Evolutionary conservation across 2,329 filamentous ascomycete genomes (phyloP).

Genomic region (Colletotrichum ledebouriae): DNA sequence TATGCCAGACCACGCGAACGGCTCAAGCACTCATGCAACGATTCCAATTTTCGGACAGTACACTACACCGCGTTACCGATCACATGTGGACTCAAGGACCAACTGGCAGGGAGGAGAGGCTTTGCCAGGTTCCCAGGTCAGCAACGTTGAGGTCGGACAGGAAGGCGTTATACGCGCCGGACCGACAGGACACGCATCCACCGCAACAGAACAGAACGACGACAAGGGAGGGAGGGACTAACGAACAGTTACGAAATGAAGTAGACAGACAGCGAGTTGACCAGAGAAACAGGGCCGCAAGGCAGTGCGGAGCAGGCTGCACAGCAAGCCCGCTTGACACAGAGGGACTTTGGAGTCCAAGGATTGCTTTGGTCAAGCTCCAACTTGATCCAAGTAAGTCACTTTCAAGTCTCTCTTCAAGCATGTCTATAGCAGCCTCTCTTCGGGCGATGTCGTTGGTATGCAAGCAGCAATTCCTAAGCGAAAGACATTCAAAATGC

Average conservation of each 20-base stretch:
- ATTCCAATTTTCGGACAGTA: too few relatives aligned
- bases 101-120: too few relatives aligned
- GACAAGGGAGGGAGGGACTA: background rate
- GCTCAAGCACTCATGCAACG: too few relatives aligned
- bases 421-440: too few relatives aligned
- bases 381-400: slow-evolving; percentile 9
- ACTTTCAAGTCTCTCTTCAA: slow-evolving; percentile 1
- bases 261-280: slow-evolving; percentile 3
- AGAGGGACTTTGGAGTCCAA: background rate
- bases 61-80: too few relatives aligned
- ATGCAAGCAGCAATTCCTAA: background rate
- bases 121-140: too few relatives aligned
- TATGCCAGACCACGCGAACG: too few relatives aligned
- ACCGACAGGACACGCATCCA: background rate
- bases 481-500: slow-evolving; percentile 6
- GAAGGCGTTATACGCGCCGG: background rate
- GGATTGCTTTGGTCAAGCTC: slow-evolving; percentile 2
- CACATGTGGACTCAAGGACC: too few relatives aligned
- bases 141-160: too few relatives aligned
- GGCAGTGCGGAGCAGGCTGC: slow-evolving; percentile 19
- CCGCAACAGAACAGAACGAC: background rate
- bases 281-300: slow-evolving; percentile 9
- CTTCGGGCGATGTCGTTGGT: too few relatives aligned
- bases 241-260: slow-evolving; percentile 19
- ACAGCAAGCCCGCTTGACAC: slow-evolving; percentile 9